phyloP scores from a whole-genome alignment of 345 rosid species.

The Draba incana region DNA sequence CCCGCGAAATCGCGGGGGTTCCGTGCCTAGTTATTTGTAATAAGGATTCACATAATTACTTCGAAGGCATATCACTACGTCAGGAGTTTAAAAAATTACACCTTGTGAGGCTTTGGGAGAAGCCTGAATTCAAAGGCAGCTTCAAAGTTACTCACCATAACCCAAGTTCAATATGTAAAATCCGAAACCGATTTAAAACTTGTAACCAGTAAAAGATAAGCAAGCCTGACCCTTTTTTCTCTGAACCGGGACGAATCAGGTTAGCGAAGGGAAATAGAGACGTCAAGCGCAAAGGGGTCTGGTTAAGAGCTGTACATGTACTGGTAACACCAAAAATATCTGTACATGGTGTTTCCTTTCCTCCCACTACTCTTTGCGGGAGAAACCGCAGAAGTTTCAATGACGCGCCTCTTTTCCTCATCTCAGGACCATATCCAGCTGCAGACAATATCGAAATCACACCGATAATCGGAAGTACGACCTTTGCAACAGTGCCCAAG shows the following conservation, averaged over 20 bases:
- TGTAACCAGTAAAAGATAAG: background rate
- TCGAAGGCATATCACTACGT: background rate
- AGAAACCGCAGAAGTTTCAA: constrained; percentile 46
- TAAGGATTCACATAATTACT: too few species aligned
- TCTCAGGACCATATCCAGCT: constrained; percentile 53
- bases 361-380: constrained; percentile 45
- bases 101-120: background rate
- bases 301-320: constrained; percentile 26
- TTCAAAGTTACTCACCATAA: constrained; percentile 8
- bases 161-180: background rate
- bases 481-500: constrained; percentile 63
- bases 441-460: constrained; percentile 58
- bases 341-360: constrained; percentile 38
- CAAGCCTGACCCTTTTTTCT: background rate
- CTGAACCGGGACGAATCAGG: background rate
- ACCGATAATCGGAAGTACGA: constrained; percentile 59
- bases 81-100: background rate
- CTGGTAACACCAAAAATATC: background rate
- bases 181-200: background rate
- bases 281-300: background rate
- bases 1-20: too few species aligned
- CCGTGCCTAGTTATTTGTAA: too few species aligned
- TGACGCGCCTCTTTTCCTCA: constrained; percentile 41
- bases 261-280: background rate
- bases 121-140: constrained; percentile 16